Percentiles rank a stretch among this genome's conserved stretches.
Conservation (phyloP, 2,329 filamentous ascomycete genomes). For the Anisogramma anomala region DNA sequence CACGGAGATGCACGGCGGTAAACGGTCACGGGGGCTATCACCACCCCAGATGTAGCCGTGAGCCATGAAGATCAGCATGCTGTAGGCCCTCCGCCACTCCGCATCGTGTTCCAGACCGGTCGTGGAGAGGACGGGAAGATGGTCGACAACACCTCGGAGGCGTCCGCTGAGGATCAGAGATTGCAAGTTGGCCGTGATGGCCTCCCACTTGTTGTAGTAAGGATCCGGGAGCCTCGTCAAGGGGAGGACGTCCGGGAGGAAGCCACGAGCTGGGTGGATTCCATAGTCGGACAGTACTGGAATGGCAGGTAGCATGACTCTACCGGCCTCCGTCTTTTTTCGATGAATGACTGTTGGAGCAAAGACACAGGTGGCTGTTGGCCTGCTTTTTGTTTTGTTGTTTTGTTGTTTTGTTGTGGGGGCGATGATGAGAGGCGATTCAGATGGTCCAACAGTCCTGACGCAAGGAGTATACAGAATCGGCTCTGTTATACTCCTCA, state of each 20-base stretch:
- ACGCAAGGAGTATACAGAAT: conserved; percentile 55
- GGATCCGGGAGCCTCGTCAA: conserved; percentile 71
- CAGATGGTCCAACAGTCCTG: conserved; percentile 30
- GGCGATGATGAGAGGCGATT: conserved; percentile 2
- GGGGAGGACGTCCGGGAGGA: conserved; percentile 72
- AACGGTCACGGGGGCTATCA: conserved; percentile 62
- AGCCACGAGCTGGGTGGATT: conserved; percentile 68
- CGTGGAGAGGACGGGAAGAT: conserved; percentile 73
- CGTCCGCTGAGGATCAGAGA: conserved; percentile 75
- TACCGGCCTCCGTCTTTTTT: background rate
- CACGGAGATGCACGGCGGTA: conserved; percentile 73
- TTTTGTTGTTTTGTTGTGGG: conserved; percentile 5
- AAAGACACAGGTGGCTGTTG: background rate
- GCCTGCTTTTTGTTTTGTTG: no score
- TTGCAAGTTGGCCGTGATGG: conserved; percentile 74
- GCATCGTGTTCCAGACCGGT: conserved; percentile 67
- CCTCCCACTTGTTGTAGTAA: conserved; percentile 95
- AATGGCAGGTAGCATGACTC: conserved; percentile 46
- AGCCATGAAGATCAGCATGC: conserved; percentile 77
- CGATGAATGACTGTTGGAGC: background rate
- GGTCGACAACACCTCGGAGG: conserved; percentile 66
- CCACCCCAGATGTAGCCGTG: conserved; percentile 97
- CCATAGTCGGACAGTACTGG: conserved; percentile 65
- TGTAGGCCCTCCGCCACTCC: conserved; percentile 92
- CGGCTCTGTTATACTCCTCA: conserved; percentile 49